These are phyloP conservation scores for Exophiala phaeomuriformis DNA, from an alignment of 2,329 filamentous ascomycete species.

Conservation along the genomic window DNA sequence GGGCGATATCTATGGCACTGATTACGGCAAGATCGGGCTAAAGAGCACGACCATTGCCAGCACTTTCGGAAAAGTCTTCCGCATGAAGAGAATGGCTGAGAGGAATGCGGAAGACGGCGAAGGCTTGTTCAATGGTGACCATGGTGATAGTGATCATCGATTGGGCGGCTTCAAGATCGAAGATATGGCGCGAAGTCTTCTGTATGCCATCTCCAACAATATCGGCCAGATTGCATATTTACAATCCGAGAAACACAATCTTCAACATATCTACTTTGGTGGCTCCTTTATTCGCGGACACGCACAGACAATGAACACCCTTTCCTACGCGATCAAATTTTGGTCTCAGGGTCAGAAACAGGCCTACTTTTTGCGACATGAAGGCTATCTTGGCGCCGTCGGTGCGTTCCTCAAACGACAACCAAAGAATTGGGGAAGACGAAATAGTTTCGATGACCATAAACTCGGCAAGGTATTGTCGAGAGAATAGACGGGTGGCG, in stretches of 20 bases:
- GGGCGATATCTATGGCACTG: constrained; percentile 93
- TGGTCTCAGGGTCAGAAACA: constrained; percentile 93
- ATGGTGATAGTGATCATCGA: constrained; percentile 36
- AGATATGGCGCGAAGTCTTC: constrained; percentile 81
- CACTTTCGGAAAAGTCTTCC: constrained; percentile 94
- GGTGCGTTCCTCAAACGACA: constrained; percentile 90
- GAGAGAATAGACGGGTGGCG: constrained; percentile 11
- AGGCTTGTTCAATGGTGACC: constrained; percentile 45
- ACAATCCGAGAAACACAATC: constrained; percentile 88
- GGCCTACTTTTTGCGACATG: constrained; percentile 90
- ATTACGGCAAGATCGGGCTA: constrained; percentile 85
- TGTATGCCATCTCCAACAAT: constrained; percentile 65
- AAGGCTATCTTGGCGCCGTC: constrained; percentile 89
- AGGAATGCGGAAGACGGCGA: constrained; percentile 66
- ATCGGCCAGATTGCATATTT: constrained; percentile 86
- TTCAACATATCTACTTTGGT: constrained; percentile 94
- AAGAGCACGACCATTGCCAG: constrained; percentile 94
- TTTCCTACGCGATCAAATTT: constrained; percentile 94
- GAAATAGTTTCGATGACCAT: constrained; percentile 62
- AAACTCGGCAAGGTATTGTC: constrained; percentile 20
- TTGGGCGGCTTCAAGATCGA: constrained; percentile 60
- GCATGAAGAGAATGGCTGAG: constrained; percentile 81
- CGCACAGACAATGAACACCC: constrained; percentile 93
- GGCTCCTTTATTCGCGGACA: constrained; percentile 95
- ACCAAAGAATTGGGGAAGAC: constrained; percentile 81